Base-by-base conservation (phyloP, 306 rosid genomes). In the Sophora flavescens region DNA sequence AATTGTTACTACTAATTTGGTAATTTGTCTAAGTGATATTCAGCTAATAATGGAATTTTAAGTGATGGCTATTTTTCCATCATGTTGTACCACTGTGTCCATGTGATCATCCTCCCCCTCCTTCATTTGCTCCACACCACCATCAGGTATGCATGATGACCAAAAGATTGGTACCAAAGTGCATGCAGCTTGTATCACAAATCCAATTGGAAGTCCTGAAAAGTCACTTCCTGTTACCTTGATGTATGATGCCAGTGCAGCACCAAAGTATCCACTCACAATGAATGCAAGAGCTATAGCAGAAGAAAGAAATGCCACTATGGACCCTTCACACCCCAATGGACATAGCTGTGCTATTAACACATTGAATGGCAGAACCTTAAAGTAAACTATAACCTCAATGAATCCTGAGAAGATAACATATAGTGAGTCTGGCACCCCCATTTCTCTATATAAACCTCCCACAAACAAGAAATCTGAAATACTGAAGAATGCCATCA, bases 241-340 rank as follows among this genome's bases (percentile, higher is more conserved):
- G 32, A 85, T 76, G 33, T 11, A 90, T 8, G 90, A 89, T 30
- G 92, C 93, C 30, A 95, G 91, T 15, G 88, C 96, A 41, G 92
- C 91, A 30, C 98, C 97, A 18, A 95, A 84, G 75, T 86, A 92
- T 81, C 98, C 98, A 42, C 98, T 92, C 48, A 84, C 87, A 52
- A 95, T 89, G 51, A 90, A 79, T 1, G 97, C 84, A 42, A 92
- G 80, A 5, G 98, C 96, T 1, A 89, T 51, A 2, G 84, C 90
- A 38, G 97, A 90, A 89, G 87, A 87, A 8, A 89, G 93, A 65
- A 95, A 90, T 3, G 98, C 98, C 98, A 95, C 89, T 44, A 95
- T 63, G 50, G 98, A 90, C 39, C 98, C 98, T 69, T 92, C 98
- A 36, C 98, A 95, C 3, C 97, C 98, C 18, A 85, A 76, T 12